Percentiles rank a stretch among this genome's conserved stretches.
phyloP scores from a whole-genome alignment of 176 grass and related monocot species.

The Olyra latifolia region DNA sequence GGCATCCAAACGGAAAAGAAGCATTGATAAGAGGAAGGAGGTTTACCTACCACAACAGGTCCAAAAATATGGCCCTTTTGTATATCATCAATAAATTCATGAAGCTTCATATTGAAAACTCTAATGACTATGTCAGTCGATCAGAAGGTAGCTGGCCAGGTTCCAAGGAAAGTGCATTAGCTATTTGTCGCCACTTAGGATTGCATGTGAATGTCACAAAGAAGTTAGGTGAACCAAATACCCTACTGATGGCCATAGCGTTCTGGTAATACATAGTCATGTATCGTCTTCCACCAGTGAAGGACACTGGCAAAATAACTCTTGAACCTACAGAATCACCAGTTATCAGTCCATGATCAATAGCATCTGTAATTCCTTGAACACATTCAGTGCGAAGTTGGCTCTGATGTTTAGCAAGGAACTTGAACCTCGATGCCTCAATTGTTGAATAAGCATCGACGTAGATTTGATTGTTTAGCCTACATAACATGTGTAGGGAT shows the following conservation, averaged over 20 bases:
- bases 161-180: not conserved
- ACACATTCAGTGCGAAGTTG: too few species aligned
- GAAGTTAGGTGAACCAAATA: not conserved
- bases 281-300: not conserved
- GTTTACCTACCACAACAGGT: not conserved
- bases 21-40: not conserved
- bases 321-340: not conserved
- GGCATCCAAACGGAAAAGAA: too few species aligned
- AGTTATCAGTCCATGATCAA: not conserved
- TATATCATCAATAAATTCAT: not conserved
- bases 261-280: not conserved
- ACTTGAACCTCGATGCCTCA: not conserved
- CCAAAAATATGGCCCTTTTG: not conserved
- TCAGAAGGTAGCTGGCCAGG: not conserved
- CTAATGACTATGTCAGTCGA: not conserved
- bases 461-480: too few species aligned
- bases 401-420: too few species aligned
- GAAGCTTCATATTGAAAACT: not conserved
- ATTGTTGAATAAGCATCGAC: too few species aligned
- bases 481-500: too few species aligned
- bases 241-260: not conserved
- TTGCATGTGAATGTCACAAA: not conserved
- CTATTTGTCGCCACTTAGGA: not conserved
- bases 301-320: not conserved
- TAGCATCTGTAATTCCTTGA: not conserved